Base-by-base conservation (phyloP, 2,329 filamentous ascomycete genomes). In the Neonectria sp. region DNA sequence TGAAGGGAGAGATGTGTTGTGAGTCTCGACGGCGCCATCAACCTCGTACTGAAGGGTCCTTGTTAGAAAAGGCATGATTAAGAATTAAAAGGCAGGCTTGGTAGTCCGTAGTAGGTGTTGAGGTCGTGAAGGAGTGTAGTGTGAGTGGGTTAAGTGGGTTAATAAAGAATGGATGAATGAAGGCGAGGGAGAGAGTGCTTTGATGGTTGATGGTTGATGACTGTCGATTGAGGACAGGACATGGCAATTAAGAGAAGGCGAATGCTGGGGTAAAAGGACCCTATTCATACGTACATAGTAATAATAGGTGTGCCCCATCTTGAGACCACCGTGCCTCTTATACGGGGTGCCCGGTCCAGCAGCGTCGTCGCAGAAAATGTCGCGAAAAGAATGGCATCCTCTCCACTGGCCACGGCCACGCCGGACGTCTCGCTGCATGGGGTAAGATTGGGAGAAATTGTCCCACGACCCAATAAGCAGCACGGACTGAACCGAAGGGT, bases 241-340 rank as follows among this genome's bases (percentile, higher is more conserved):
- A n/a, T 12, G 35, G 49, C 43, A 48, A 9, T 40, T 33, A 55
- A 55, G 35, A 55, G 35, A 55, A 43, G 40, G 31, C 24, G 46
- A 63, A 63, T 55, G 58, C 35, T 49, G 60, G 55, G 61, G 46
- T 56, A 59, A 33, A 69, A 58, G 59, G 62, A 71, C 58, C 52
- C 45, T 66, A 74, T 63, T 68, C 59, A 64, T 64, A 57, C 93
- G 82, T 85, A 97, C 94, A 82, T 96, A 98, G 85, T 97, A 98
- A 88, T 95, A 98, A 82, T 98, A 98, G 17, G 92, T 96, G 67
- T 92, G 90, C 51, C 95, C 95, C 93, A 97, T 97, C 81, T 92
- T 96, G 71, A 98, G 86, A 59, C 93, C 95, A 65, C 95, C 95
- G 73, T 89, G 89, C 74, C 94, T 89, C 83, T 85, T 73, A 71